Base-by-base conservation (phyloP, 2,329 filamentous ascomycete genomes). In the Berkeleyomyces rouxiae region DNA sequence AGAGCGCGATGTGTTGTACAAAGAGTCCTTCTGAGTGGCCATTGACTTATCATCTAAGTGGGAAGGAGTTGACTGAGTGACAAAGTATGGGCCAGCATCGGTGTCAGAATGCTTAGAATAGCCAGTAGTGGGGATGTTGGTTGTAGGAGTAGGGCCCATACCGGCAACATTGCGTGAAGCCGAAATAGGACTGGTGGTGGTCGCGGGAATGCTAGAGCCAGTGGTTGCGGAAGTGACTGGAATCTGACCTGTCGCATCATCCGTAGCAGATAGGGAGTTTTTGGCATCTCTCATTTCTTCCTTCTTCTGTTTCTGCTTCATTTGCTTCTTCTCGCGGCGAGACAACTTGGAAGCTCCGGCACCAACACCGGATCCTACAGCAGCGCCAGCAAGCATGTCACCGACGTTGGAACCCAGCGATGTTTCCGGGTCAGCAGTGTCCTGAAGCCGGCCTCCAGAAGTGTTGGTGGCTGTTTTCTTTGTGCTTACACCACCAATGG, bases 231-330 rank as follows among this genome's bases (percentile, higher is more conserved):
- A 47, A 10, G 39, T 37, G 7, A 40, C 59, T 1, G 46, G 36
- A 37, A 42, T 47, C 2, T 57, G 39, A 7, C 49, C 31, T 40
- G 33, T 4, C n/a, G 51, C 10, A 31, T 4, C 37, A 61, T 43
- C 33, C 4, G 5, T 40, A 9, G n/a, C 23, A 3, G 58, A 51
- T 0, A 49, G 39, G 3, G 51, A 3, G 11, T 9, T 9, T 9
- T 49, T 47, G 33, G 36, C 13, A 49, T 36, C 44, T 1, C 3
- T 3, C 1, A 11, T n/a, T 36, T 51, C 31, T 4, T 31, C 80
- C 79, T 88, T 90, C 77, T 86, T 88, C 74, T 87, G 90, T 72
- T 89, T 92, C 74, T 88, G 90, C 71, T 88, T 89, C 69, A 88
- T 92, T 74, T 88, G 90, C 71, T 88, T 89, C 69, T 83, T 85